phyloP scores from a whole-genome alignment of 2,329 filamentous ascomycete species.

The Epichloe uncinata region DNA sequence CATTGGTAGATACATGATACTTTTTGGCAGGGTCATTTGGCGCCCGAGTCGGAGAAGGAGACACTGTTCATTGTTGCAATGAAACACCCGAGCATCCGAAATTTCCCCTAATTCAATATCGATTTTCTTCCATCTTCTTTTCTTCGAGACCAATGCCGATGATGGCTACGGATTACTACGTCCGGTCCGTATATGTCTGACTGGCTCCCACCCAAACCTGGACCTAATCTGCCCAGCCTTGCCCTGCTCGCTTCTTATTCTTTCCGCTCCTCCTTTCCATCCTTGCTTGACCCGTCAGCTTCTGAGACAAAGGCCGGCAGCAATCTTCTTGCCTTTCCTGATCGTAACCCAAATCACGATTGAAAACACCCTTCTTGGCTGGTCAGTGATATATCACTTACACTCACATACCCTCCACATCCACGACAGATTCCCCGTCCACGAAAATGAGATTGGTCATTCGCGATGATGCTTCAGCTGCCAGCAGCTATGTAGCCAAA shows the following conservation, averaged over 20 bases:
- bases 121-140: not conserved
- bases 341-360: not conserved
- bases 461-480: conserved; percentile 53
- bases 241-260: not conserved
- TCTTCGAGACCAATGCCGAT: not conserved
- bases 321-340: not conserved
- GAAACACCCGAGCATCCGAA: too few relatives aligned
- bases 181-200: too few relatives aligned
- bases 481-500: conserved; percentile 65
- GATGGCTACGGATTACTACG: not conserved
- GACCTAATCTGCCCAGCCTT: not conserved
- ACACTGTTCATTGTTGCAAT: not conserved
- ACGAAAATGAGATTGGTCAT: conserved; percentile 66
- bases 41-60: too few relatives aligned
- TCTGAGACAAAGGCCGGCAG: not conserved
- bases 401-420: not conserved
- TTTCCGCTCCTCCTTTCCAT: not conserved
- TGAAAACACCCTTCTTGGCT: not conserved
- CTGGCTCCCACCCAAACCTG: not conserved
- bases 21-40: too few relatives aligned
- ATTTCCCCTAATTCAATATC: too few relatives aligned
- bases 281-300: not conserved
- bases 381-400: not conserved
- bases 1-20: too few relatives aligned
- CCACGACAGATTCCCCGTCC: conserved; percentile 10